Evolutionary conservation across 1,284 basidiomycete species (phyloP).

Genomic region (Moesziomyces antarcticus): DNA sequence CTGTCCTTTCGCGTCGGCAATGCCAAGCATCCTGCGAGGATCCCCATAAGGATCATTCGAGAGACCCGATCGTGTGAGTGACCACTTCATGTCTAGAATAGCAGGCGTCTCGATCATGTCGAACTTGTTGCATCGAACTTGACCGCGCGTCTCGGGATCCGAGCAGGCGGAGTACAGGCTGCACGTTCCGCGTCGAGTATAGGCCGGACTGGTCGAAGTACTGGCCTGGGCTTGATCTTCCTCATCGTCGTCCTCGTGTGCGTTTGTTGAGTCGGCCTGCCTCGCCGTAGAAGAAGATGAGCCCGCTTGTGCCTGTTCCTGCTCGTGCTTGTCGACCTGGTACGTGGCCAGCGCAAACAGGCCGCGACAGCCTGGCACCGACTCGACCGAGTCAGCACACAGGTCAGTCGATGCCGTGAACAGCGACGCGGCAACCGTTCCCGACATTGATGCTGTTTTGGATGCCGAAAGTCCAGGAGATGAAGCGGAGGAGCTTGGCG

Average conservation of each 20-base stretch:
- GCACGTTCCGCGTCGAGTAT: slow-evolving; percentile 56
- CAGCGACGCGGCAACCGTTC: slow-evolving; percentile 16
- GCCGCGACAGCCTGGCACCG: slow-evolving; percentile 42
- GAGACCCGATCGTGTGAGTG: slow-evolving; percentile 5
- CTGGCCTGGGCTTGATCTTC: slow-evolving; percentile 8
- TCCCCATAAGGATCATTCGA: not conserved
- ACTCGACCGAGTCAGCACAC: slow-evolving; percentile 64
- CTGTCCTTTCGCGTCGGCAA: slow-evolving; percentile 55
- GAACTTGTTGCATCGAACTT: slow-evolving; percentile 21
- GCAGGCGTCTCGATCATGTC: slow-evolving; percentile 51
- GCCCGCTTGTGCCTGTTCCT: slow-evolving; percentile 18
- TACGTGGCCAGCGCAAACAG: slow-evolving; percentile 66
- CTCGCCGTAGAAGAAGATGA: slow-evolving; percentile 9
- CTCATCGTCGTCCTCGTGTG: not conserved
- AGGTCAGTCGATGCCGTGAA: slow-evolving; percentile 56
- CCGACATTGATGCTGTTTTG: slow-evolving; percentile 8
- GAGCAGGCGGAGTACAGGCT: slow-evolving; percentile 24
- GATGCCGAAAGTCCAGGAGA: not conserved
- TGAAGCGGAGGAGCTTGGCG: too few species aligned
- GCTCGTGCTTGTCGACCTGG: slow-evolving; percentile 63
- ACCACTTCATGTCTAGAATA: slow-evolving; percentile 67
- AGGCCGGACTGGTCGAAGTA: slow-evolving; percentile 34
- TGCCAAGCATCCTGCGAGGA: slow-evolving; percentile 32
- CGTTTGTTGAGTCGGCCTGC: not conserved
- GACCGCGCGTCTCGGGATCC: not conserved